Evolutionary conservation across 78 protist genomes (phyloP), one percentile per base, ranked within the genome.

Genomic region (Dictyostelium citrinum): DNA sequence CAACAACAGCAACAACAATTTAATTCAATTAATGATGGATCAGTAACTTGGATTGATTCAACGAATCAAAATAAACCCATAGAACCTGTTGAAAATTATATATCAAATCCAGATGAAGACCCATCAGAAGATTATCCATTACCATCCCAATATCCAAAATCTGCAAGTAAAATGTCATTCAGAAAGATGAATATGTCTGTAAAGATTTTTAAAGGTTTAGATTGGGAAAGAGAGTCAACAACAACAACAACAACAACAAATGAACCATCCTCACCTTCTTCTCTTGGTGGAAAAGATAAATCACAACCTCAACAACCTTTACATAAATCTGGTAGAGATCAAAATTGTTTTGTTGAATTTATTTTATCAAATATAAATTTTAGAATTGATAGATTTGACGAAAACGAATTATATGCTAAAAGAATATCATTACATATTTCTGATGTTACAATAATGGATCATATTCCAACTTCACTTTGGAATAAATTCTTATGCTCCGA

Each of bases 81-180:
- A 45, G 93, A 88, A 16, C 82, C 72, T 8, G 71, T 88, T 46
- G 93, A 88, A 49, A 88, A 88, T 16, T 88, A 88, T 78, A 88
- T 88, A 12, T 24, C 86, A 1, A 60, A n/a, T 29, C 93, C 93
- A n/a, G 93, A 74, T 37, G 93, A 88, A 49, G 93, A 88, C 70
- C 93, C 93, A 45, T 70, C 77, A 14, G 93, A 88, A 33, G 93
- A 78, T 78, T 43, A 24, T 33, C 22, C 81, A 24, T 27, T 88
- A 35, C 93, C 93, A 16, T 31, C 84, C 5, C 68, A 61, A 1
- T 88, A 88, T 78, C 93, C 93, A 60, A 76, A 64, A 58, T 78
- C 93, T 14, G 22, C 24, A 4, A 39, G 39, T n/a, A n/a, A 78
- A 31, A 22, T 79, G 20, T 14, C 81, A 29, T 78, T 88, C 67